These are phyloP conservation scores for Mortierella sp. DNA, from an alignment of 371 early-diverging fungal species.

Conservation along the genomic window DNA sequence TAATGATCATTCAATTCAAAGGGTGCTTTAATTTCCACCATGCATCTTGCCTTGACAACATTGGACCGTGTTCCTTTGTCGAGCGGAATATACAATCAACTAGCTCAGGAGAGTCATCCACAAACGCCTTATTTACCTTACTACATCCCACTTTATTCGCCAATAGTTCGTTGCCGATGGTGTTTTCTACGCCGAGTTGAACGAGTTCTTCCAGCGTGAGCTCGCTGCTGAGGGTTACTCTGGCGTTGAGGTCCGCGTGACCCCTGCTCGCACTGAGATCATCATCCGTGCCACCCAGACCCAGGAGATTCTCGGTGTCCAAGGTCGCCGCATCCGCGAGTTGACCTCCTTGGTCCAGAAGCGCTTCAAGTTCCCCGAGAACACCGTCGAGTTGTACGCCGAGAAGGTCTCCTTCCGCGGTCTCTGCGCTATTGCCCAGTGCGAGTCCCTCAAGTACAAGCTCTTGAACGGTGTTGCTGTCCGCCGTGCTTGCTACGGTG, in stretches of 20 bases:
- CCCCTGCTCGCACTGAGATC: slow-evolving; percentile 99
- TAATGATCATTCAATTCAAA: slow-evolving; percentile 15
- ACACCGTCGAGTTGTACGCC: slow-evolving; percentile 98
- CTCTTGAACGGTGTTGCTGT: slow-evolving; percentile 97
- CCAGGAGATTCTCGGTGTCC: slow-evolving; percentile 98
- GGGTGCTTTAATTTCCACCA: no score
- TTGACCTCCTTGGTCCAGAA: slow-evolving; percentile 98
- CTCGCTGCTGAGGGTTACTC: slow-evolving; percentile 81
- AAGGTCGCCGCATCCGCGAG: slow-evolving; percentile 99
- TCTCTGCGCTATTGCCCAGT: slow-evolving; percentile 99
- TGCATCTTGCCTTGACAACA: neutral
- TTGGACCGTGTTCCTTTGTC: neutral
- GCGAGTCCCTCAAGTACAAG: slow-evolving; percentile 99
- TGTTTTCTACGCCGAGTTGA: slow-evolving; percentile 99
- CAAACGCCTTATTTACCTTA: neutral
- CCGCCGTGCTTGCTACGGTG: slow-evolving; percentile 98
- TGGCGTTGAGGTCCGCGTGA: slow-evolving; percentile 99
- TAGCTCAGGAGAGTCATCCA: neutral
- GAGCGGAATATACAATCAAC: neutral
- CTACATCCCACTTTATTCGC: neutral
- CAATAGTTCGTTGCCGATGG: slow-evolving; percentile 98
- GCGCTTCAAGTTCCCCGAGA: slow-evolving; percentile 99
- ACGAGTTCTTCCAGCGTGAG: slow-evolving; percentile 98
- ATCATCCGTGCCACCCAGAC: slow-evolving; percentile 99
- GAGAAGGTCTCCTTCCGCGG: slow-evolving; percentile 99